These are phyloP conservation scores for Pseudogymnoascus sp. DNA, from an alignment of 2,329 filamentous ascomycete genomes.

Conservation along the genomic window DNA sequence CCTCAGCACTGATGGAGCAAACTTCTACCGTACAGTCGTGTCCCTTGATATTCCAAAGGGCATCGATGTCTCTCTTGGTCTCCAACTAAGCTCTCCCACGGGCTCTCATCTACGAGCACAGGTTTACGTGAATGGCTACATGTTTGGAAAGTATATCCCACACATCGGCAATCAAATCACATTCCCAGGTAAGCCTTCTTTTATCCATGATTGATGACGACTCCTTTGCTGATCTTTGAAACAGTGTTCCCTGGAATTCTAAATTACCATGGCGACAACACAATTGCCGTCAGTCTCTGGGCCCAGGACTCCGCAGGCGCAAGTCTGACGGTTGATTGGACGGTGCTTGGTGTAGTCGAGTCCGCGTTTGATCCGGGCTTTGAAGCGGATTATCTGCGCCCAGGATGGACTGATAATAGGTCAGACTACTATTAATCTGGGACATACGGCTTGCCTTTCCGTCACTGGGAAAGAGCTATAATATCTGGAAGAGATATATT, in stretches of 20 bases:
- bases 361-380: slow-evolving; percentile 47
- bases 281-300: slow-evolving; percentile 52
- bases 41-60: slow-evolving; percentile 43
- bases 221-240: background rate
- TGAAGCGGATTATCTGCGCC: slow-evolving; percentile 41
- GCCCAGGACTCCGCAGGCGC: slow-evolving; percentile 31
- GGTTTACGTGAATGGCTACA: slow-evolving; percentile 59
- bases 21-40: slow-evolving; percentile 48
- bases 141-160: slow-evolving; percentile 54
- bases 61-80: slow-evolving; percentile 50
- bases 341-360: slow-evolving; percentile 46
- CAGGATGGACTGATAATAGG: slow-evolving; percentile 38
- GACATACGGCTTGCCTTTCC: background rate
- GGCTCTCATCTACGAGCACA: slow-evolving; percentile 43
- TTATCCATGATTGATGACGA: background rate
- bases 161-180: slow-evolving; percentile 53
- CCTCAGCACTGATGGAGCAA: slow-evolving; percentile 44
- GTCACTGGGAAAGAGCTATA: background rate
- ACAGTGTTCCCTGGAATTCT: slow-evolving; percentile 50
- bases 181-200: slow-evolving; percentile 37
- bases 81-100: slow-evolving; percentile 42
- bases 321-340: slow-evolving; percentile 36
- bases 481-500: background rate
- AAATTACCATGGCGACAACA: slow-evolving; percentile 51
- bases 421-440: slow-evolving; percentile 3